Base-by-base conservation (phyloP, 768 basidiomycete genomes). In the Phylloporus sp. region DNA sequence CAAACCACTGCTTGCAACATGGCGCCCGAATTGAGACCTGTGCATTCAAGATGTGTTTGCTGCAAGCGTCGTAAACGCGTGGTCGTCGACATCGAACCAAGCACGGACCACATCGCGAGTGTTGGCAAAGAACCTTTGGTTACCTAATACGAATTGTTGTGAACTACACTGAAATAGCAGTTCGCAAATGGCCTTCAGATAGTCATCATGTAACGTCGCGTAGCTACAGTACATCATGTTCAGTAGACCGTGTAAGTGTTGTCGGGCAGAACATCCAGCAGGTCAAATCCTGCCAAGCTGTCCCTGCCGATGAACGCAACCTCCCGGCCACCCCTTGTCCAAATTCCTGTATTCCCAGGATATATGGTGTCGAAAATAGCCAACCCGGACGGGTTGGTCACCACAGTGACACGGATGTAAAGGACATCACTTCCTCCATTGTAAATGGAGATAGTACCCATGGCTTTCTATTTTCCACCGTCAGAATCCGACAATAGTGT, bases 1-100 rank as follows among this genome's bases (percentile, higher is more conserved):
- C 97, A 65, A 82, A 98, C 95, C 95, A 99, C 61, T 85, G 87
- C 69, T 91, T 89, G 82, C 97, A 98, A 72, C 97, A 98, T 4
- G 95, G 94, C 5, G 95, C 92, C 24, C 95, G 87, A 59, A 99
- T 91, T 32, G 95, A 80, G 22, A 97, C 97, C 72, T 98, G 95
- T 0, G 91, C 91, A 71, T 99, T 99, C 45, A 99, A 73, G 55
- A 99, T 80, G 65, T 98, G 97, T 78, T 95, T 95, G 74, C 94
- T 97, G 52, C 23, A 47, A 55, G 29, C 34, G 7, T 13, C 36
- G 22, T 52, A 18, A 57, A 43, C 32, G 16, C 41, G 26, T 28
- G 10, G 9, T 35, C 20, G 18, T 34, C 43, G 34, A 7, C 40
- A 34, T 42, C 38, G n/a, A 16, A 47, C 27, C 20, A 11, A 24